These are phyloP conservation scores for Boletus reticuloceps DNA, from an alignment of 768 basidiomycete genomes.

Conservation along the genomic window DNA sequence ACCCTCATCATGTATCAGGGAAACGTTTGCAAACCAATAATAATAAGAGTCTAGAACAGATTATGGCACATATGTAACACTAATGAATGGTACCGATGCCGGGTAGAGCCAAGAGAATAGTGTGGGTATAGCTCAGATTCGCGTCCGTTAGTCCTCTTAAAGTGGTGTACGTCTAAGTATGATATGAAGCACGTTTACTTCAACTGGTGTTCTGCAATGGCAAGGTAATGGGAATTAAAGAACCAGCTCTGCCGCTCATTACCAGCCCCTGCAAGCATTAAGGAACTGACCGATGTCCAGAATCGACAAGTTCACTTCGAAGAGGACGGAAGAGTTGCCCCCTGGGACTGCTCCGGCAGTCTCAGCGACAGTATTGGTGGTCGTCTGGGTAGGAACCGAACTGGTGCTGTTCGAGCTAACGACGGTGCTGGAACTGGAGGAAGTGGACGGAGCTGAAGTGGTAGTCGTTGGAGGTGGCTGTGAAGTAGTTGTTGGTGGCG, in stretches of 20 bases:
- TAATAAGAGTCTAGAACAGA: neutral
- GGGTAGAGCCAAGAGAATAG: conserved; percentile 14
- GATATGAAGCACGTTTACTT: conserved; percentile 15
- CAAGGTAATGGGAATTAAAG: conserved; percentile 3
- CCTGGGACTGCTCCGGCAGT: conserved; percentile 11
- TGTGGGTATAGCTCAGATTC: conserved; percentile 26
- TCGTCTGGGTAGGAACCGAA: conserved; percentile 18
- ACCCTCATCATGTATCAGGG: neutral
- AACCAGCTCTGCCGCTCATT: conserved; percentile 8
- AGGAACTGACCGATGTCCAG: conserved; percentile 22
- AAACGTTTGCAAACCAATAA: neutral
- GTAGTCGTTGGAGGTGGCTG: conserved; percentile 26
- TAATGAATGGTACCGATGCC: conserved; percentile 5
- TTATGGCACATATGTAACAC: conserved; percentile 18
- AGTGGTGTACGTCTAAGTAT: conserved; percentile 17
- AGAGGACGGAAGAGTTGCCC: conserved; percentile 9
- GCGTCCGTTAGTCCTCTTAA: conserved; percentile 19
- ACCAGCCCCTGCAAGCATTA: conserved; percentile 2
- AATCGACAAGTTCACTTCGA: conserved; percentile 13
- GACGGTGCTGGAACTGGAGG: conserved; percentile 8
- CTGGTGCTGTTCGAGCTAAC: conserved; percentile 21
- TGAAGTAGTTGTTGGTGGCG: conserved; percentile 20
- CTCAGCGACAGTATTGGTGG: conserved; percentile 11
- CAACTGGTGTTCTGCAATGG: neutral
- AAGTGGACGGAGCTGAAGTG: conserved; percentile 6